Base-by-base conservation (phyloP, 371 early-diverging fungal genomes). In the Spiromyces aspiralis region DNA sequence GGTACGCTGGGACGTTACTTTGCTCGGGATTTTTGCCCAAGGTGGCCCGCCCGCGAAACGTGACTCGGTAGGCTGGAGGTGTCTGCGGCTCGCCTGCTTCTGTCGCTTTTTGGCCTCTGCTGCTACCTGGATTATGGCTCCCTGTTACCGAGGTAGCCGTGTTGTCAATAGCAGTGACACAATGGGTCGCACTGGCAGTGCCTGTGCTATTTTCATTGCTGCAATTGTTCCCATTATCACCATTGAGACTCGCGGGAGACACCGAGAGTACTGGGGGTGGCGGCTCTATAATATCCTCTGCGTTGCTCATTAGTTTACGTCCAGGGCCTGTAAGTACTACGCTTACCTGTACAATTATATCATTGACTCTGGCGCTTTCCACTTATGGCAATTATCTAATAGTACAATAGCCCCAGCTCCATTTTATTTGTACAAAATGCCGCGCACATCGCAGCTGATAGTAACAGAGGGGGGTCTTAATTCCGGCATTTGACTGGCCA, bases 1-100 rank as follows among this genome's bases (percentile, higher is more conserved):
- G n/a, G n/a, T n/a, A n/a, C n/a, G n/a, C n/a, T n/a, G n/a, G n/a
- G n/a, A n/a, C n/a, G n/a, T n/a, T n/a, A n/a, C n/a, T 60, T 44
- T 64, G 64, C 58, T 64, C 55, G 21, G 50, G 64, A 47, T 49
- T 49, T 25, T 48, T 47, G 49, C 62, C 62, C n/a, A 62, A 35
- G 3, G 49, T 43, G 12, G 44, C 53, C 26, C 47, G 49, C 12
- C 51, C 46, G 25, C 44, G 21, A 16, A 55, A 46, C 44, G 35
- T 6, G 10, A 16, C 10, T 16, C 16, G 35, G 35, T 35, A 16
- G 6, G 35, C 10, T 35, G 35, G 35, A 6, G 35, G 35, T 35
- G 35, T 35, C 35, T 10, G 35, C 35, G 16, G 16, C 16, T 6
- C 10, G 35, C 16, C 16, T 35, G 16, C 16, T 35, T 35, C 35